These are phyloP conservation scores for Theileria equi DNA, from an alignment of 169 alveolate species.

Conservation along the genomic window DNA sequence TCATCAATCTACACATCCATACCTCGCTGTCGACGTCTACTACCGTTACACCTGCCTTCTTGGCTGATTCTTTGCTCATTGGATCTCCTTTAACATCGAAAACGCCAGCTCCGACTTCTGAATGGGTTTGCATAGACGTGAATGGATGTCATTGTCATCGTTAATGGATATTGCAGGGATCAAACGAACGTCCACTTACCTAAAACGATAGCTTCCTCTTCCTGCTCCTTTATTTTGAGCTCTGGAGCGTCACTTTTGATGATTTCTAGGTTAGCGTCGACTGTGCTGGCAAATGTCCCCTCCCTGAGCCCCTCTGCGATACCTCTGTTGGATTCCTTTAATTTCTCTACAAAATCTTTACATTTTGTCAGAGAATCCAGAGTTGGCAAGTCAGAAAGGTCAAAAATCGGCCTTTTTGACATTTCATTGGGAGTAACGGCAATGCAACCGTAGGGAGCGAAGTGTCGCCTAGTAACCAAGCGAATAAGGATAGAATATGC, in stretches of 20 bases:
- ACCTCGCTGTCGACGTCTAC: conserved; percentile 8
- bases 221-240: neutral
- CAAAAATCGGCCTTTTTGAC: conserved; percentile 41
- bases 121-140: neutral
- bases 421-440: too few species aligned
- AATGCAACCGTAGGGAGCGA: too few species aligned
- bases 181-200: neutral
- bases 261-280: conserved; percentile 24
- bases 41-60: conserved; percentile 33
- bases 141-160: neutral
- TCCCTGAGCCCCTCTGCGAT: neutral
- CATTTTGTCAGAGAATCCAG: conserved; percentile 5
- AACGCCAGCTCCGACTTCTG: conserved; percentile 65
- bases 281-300: conserved; percentile 4
- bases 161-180: neutral
- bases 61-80: conserved; percentile 15
- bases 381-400: conserved; percentile 15
- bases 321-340: conserved; percentile 22
- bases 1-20: conserved; percentile 7
- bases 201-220: conserved; percentile 4
- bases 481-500: too few species aligned
- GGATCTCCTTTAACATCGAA: conserved; percentile 47
- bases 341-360: conserved; percentile 32
- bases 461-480: too few species aligned
- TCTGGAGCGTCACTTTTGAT: conserved; percentile 23